phyloP scores from a whole-genome alignment of 768 basidiomycete genomes.

The Collybiopsis confluens region DNA sequence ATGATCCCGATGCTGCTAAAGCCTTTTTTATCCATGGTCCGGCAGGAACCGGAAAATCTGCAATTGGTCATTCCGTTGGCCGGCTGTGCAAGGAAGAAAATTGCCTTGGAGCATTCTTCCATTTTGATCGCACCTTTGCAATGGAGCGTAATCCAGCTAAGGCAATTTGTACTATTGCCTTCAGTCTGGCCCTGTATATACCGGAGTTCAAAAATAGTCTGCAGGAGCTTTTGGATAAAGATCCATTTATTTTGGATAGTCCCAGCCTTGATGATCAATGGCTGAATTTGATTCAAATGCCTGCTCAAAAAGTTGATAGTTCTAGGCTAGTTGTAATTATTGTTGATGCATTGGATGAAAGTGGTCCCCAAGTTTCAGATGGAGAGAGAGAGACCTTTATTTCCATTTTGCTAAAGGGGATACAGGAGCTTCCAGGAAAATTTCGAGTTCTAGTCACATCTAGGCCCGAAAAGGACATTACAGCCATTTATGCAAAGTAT shows the following conservation, averaged over 20 bases:
- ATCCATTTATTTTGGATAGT: not conserved
- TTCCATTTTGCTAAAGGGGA: not conserved
- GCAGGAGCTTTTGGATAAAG: not conserved
- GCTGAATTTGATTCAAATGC: not conserved
- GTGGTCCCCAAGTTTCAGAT: not conserved
- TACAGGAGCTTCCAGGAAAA: too few relatives aligned
- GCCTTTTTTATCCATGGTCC: not conserved
- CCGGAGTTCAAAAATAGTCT: not conserved
- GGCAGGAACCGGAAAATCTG: not conserved
- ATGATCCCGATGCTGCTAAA: not conserved
- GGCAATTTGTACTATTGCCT: not conserved
- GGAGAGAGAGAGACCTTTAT: not conserved
- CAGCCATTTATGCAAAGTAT: not conserved
- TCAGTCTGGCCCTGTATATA: not conserved
- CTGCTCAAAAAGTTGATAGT: not conserved
- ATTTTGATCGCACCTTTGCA: not conserved
- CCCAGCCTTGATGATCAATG: not conserved
- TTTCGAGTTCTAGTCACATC: not conserved
- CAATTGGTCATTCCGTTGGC: not conserved
- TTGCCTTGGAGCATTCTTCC: not conserved
- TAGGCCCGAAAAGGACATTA: not conserved
- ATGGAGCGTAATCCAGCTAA: not conserved
- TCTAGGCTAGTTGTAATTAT: not conserved
- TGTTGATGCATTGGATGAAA: not conserved
- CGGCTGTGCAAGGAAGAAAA: not conserved